A percentile compares a stretch with the other conserved stretches of the same genome.
Evolutionary conservation across 345 rosid genomes (phyloP).

Genomic region (Populus deltoides): DNA sequence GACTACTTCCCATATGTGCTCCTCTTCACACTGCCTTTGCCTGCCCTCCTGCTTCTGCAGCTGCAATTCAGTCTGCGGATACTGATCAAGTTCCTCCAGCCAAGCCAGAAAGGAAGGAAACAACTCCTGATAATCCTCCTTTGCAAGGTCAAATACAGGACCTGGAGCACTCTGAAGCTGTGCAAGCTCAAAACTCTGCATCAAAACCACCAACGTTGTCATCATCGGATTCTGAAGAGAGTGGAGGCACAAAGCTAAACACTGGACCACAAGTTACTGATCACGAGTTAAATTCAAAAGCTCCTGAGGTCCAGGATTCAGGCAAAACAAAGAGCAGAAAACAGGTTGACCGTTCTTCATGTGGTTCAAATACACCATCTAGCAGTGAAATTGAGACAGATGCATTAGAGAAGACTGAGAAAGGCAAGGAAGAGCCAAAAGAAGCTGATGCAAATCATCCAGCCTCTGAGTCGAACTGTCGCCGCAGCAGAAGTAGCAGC

Average conservation of each 20-base stretch:
- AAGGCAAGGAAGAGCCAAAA: slow-evolving; percentile 45
- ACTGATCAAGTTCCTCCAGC: slow-evolving; percentile 32
- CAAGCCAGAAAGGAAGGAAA: slow-evolving; percentile 34
- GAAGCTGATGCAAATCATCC: slow-evolving; percentile 50
- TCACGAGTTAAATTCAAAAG: slow-evolving; percentile 39
- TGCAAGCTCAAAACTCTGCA: slow-evolving; percentile 53
- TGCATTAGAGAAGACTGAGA: slow-evolving; percentile 55
- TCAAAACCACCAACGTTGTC: slow-evolving; percentile 48
- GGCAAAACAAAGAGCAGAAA: slow-evolving; percentile 57
- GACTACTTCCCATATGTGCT: slow-evolving; percentile 72
- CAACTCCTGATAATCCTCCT: slow-evolving; percentile 32
- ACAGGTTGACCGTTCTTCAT: slow-evolving; percentile 82
- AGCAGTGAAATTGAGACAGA: slow-evolving; percentile 82
- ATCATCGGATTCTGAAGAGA: slow-evolving; percentile 56
- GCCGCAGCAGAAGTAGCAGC: slow-evolving; percentile 57
- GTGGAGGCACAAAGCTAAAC: slow-evolving; percentile 41
- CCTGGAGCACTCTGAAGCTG: slow-evolving; percentile 44
- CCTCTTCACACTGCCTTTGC: slow-evolving; percentile 56
- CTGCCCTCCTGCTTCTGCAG: slow-evolving; percentile 45
- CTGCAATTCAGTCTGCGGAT: slow-evolving; percentile 40
- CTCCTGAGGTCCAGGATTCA: slow-evolving; percentile 48
- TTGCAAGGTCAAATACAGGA: slow-evolving; percentile 41
- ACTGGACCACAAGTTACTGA: slow-evolving; percentile 32
- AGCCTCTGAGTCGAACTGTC: slow-evolving; percentile 44
- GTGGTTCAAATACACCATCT: slow-evolving; percentile 87